These are phyloP conservation scores for Chlamydomonas schloesseri DNA, from an alignment of 139 green algal genomes.

Conservation along the genomic window DNA sequence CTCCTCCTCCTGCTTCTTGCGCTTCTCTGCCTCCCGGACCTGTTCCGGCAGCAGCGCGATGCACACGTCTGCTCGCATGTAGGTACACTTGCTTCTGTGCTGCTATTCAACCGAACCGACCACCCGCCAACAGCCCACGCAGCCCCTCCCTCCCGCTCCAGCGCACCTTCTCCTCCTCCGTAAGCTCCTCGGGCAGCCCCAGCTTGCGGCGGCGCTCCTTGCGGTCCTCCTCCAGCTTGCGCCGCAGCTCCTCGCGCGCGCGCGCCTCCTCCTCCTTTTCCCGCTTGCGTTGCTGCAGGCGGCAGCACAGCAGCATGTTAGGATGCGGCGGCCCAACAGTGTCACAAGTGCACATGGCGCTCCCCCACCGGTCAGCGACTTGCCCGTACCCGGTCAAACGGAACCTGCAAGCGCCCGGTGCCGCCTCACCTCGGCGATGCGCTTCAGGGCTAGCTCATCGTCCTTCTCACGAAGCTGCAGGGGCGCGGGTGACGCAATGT, in stretches of 20 bases:
- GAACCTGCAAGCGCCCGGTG: too few relatives aligned
- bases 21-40: conserved; percentile 49
- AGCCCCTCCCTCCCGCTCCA: too few relatives aligned
- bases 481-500: too few relatives aligned
- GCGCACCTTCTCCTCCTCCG: conserved; percentile 87
- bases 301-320: too few relatives aligned
- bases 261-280: conserved; percentile 81
- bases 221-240: conserved; percentile 92
- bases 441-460: conserved; percentile 81
- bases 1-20: conserved; percentile 56
- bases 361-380: too few relatives aligned
- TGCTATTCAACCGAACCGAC: too few relatives aligned
- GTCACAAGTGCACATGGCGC: too few relatives aligned
- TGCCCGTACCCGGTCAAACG: too few relatives aligned
- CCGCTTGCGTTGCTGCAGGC: conserved; percentile 48
- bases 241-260: conserved; percentile 78
- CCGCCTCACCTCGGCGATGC: conserved; percentile 79
- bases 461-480: conserved; percentile 75
- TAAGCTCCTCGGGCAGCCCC: conserved; percentile 92
- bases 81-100: too few relatives aligned
- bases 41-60: not conserved
- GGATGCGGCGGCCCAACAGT: too few relatives aligned
- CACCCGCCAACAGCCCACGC: too few relatives aligned
- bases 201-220: conserved; percentile 82
- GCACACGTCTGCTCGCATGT: not conserved